A percentile compares a stretch with the other conserved stretches of the same genome.
These are phyloP conservation scores for Cokeromyces recurvatus DNA, from an alignment of 371 early-diverging fungal species.

Conservation along the genomic window DNA sequence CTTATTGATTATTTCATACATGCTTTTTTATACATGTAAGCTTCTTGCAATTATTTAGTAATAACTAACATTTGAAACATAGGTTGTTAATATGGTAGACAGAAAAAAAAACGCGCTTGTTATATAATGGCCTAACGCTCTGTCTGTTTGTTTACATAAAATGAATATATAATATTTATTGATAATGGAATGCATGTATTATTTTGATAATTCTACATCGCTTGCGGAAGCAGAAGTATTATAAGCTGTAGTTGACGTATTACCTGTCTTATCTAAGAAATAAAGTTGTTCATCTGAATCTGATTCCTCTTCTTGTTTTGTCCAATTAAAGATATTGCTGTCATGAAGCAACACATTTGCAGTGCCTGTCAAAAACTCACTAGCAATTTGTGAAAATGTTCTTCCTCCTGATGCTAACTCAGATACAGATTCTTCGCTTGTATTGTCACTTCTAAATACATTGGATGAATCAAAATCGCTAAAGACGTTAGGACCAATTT, in stretches of 20 bases:
- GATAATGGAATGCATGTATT: too few species aligned
- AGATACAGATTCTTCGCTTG: conserved; percentile 23
- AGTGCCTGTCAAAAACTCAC: conserved; percentile 31
- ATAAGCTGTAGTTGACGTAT: not conserved
- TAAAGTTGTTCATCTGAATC: conserved; percentile 17
- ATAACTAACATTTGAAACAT: too few species aligned
- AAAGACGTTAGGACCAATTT: conserved; percentile 84
- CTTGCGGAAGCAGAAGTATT: conserved; percentile 16
- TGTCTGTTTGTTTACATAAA: too few species aligned
- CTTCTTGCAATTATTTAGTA: too few species aligned
- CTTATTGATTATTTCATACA: too few species aligned
- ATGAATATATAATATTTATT: too few species aligned
- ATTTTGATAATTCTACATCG: too few species aligned
- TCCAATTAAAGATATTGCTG: conserved; percentile 56
- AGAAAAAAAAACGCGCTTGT: too few species aligned
- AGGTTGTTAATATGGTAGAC: too few species aligned
- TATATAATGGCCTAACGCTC: too few species aligned
- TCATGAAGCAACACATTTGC: conserved; percentile 52
- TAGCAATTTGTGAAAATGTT: conserved; percentile 34
- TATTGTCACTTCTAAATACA: conserved; percentile 21
- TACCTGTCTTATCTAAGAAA: conserved; percentile 13
- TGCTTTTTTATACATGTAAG: too few species aligned
- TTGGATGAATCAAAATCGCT: conserved; percentile 67
- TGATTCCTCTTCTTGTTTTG: conserved; percentile 19
- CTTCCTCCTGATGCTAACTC: conserved; percentile 32